Percentiles rank a stretch among this genome's conserved stretches.
Evolutionary conservation across 176 grass and related monocot genomes (phyloP).

Genomic region (Olyra latifolia): DNA sequence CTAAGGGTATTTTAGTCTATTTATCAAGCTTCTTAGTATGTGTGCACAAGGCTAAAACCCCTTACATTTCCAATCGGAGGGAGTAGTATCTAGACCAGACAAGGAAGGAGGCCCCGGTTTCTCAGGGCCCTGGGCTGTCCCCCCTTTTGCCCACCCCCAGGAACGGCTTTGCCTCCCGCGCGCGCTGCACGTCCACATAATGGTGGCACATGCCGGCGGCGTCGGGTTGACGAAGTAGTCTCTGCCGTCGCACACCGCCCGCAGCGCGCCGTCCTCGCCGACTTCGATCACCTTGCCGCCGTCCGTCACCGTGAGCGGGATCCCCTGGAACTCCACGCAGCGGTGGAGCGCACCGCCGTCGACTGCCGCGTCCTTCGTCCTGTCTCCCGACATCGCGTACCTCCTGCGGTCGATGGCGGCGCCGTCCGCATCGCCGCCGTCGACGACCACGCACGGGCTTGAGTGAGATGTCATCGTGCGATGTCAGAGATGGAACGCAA

Average conservation of each 20-base stretch:
- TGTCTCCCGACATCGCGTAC: not conserved
- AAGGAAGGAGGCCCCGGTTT: too few relatives aligned
- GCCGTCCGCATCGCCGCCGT: not conserved
- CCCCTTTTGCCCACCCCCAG: too few relatives aligned
- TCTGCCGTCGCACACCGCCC: not conserved
- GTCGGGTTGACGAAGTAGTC: not conserved
- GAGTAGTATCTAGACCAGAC: too few relatives aligned
- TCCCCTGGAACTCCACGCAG: not conserved
- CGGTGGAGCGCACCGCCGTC: not conserved
- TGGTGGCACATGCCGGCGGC: not conserved
- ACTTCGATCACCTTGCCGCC: not conserved
- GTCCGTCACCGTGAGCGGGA: not conserved
- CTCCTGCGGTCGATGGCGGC: not conserved
- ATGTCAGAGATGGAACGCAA: not conserved
- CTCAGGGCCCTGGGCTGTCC: too few relatives aligned
- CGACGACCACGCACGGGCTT: too few relatives aligned
- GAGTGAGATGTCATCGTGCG: not conserved
- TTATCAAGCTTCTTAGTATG: too few relatives aligned
- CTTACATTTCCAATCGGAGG: too few relatives aligned
- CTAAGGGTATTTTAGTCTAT: too few relatives aligned
- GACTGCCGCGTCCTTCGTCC: not conserved
- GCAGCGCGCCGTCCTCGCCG: not conserved
- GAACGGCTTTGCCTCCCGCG: too few relatives aligned
- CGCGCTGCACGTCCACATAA: conserved; percentile 21
- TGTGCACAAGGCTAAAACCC: too few relatives aligned